Base-by-base conservation (phyloP, 2,329 filamentous ascomycete species). In the Chalaropsis thielavioides region DNA sequence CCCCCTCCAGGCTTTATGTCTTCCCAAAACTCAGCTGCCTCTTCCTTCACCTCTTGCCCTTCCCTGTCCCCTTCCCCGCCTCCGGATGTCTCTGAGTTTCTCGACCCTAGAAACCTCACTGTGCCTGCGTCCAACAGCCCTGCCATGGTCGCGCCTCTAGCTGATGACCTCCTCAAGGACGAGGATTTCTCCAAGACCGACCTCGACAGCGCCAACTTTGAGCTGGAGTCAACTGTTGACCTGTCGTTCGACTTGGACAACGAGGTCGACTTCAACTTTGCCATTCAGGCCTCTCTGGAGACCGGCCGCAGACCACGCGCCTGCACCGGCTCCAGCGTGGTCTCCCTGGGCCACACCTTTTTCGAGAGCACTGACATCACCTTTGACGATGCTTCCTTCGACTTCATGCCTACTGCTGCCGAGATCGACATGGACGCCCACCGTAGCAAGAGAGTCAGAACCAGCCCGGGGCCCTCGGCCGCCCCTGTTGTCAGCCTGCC, bases 21-120 rank as follows among this genome's bases (percentile, higher is more conserved):
- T 24, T 51, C 46, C 27, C 63, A 62, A 22, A 22, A 19, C 40
- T 63, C 62, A 19, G 38, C 63, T n/a, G 49, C 65, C 44, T 56
- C 65, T 31, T 64, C 66, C 13, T 54, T 61, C 51, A 65, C 86
- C 72, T 85, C 87, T 58, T 92, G 88, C 79, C 89, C 90, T 69
- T 94, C 90, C 67, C 83, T 94, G 69, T 95, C 90, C 35, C 90
- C 91, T 22, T 58, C 65, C 19, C 90, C 91, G 19, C 88, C 89
- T 60, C 89, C 90, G 38, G 85, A 89, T 73, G 78, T 81, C 58
- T 84, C 85, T 1, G 87, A 90, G 72, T 95, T 94, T 74, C 96
- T 92, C 76, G 92, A 96, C 73, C 92, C 92, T 41, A 86, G 92
- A 72, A 90, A 95, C 73, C 78, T 96, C 69, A 95, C 89, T 22